Conservation (phyloP, 768 basidiomycete genomes). For the Termitomyces sp. region DNA sequence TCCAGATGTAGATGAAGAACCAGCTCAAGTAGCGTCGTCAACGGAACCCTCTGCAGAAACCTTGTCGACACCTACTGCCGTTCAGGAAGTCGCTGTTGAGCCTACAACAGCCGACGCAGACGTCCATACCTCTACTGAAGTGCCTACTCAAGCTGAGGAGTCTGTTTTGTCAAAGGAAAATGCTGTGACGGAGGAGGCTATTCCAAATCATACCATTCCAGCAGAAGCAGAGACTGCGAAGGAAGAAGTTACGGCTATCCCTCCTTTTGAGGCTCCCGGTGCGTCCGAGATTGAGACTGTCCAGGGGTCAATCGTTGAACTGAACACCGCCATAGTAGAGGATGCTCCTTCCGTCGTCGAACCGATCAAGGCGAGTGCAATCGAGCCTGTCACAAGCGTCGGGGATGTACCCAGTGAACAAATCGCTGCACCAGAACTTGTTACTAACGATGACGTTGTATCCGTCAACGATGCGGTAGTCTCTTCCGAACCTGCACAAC, state of each 20-base stretch:
- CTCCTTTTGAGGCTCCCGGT: not conserved
- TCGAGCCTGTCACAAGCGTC: conserved; percentile 1
- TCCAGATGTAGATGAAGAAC: not conserved
- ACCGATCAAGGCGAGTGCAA: not conserved
- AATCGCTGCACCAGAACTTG: not conserved
- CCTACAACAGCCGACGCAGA: not conserved
- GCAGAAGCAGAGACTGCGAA: not conserved
- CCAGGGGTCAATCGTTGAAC: not conserved
- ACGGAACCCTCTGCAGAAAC: not conserved
- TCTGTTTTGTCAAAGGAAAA: not conserved
- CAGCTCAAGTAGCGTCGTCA: not conserved
- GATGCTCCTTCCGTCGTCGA: not conserved
- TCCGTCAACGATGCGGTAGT: not conserved
- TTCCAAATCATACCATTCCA: not conserved
- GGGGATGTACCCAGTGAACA: not conserved
- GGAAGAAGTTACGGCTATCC: not conserved
- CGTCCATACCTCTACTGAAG: not conserved
- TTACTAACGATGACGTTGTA: not conserved
- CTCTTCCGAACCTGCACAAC: not conserved
- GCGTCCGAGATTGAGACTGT: not conserved
- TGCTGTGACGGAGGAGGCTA: not conserved
- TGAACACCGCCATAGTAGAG: not conserved
- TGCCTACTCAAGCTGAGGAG: not conserved
- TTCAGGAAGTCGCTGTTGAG: not conserved
- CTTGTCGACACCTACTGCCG: not conserved